A percentile compares a stretch with the other conserved stretches of the same genome.
phyloP scores from a whole-genome alignment of 1,284 basidiomycete species.

The Ustilago nuda region DNA sequence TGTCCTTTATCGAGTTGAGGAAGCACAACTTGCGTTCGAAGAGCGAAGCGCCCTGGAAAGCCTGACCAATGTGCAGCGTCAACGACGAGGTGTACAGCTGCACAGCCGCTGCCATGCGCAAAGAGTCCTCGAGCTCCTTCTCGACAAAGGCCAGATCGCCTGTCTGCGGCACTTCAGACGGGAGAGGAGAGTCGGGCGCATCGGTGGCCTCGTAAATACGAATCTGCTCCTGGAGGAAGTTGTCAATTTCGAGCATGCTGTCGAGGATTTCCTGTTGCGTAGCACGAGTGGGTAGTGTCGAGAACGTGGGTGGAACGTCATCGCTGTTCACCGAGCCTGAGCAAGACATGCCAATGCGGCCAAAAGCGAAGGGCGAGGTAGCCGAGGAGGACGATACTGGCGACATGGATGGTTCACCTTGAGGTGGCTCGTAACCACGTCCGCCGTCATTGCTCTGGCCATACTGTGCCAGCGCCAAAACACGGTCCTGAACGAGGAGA shows the following conservation, averaged over 20 bases:
- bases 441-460: conserved; percentile 18
- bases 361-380: conserved; percentile 36
- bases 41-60: conserved; percentile 63
- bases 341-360: conserved; percentile 34
- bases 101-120: conserved; percentile 55
- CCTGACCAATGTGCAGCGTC: conserved; percentile 63
- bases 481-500: conserved; percentile 60
- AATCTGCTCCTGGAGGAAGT: conserved; percentile 59
- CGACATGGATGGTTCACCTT: conserved; percentile 22
- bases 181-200: conserved; percentile 32
- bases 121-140: conserved; percentile 57
- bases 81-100: conserved; percentile 64
- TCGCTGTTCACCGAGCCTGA: conserved; percentile 40
- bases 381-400: conserved; percentile 25
- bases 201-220: conserved; percentile 37
- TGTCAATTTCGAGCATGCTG: conserved; percentile 63
- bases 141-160: conserved; percentile 44
- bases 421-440: conserved; percentile 23
- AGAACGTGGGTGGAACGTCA: conserved; percentile 39
- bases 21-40: conserved; percentile 67
- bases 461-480: conserved; percentile 55
- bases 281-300: conserved; percentile 46
- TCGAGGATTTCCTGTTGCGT: conserved; percentile 56
- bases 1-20: conserved; percentile 61
- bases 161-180: conserved; percentile 34